A percentile compares a stretch with the other conserved stretches of the same genome.
Evolutionary conservation across 2,329 filamentous ascomycete species (phyloP).

Genomic region (Monascus ruber): DNA sequence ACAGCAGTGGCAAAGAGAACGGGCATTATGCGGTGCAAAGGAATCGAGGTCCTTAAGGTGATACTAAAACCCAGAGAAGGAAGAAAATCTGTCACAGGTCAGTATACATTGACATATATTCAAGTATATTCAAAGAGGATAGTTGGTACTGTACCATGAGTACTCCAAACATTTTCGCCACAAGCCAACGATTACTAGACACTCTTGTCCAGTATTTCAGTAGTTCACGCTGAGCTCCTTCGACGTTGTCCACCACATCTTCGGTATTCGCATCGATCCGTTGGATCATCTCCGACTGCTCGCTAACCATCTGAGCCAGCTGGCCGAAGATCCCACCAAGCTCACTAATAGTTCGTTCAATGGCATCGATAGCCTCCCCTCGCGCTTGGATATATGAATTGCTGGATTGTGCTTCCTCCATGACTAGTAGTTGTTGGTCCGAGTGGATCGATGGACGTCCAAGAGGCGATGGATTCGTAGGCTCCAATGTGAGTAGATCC

Average conservation of each 20-base stretch:
- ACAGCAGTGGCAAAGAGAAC: no score
- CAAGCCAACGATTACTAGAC: constrained; percentile 87
- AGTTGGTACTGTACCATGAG: constrained; percentile 50
- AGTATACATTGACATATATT: neutral
- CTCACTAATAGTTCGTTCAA: constrained; percentile 89
- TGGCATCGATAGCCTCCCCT: constrained; percentile 91
- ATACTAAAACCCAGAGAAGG: constrained; percentile 60
- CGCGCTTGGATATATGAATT: constrained; percentile 89
- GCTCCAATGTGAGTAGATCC: constrained; percentile 76
- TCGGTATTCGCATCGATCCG: constrained; percentile 95
- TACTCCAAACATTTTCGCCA: constrained; percentile 71
- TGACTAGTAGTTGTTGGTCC: constrained; percentile 79
- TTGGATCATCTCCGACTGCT: constrained; percentile 97
- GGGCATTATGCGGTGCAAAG: no score
- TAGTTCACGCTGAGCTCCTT: constrained; percentile 86
- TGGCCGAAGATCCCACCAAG: constrained; percentile 89
- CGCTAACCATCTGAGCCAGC: constrained; percentile 88
- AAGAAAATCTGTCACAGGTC: constrained; percentile 56
- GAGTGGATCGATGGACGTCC: constrained; percentile 46
- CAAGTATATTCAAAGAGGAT: constrained; percentile 1
- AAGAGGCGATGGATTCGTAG: constrained; percentile 41
- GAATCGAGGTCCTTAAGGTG: constrained; percentile 17
- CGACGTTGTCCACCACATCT: constrained; percentile 96
- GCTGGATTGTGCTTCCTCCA: constrained; percentile 79
- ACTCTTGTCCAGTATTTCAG: constrained; percentile 96